Percentiles rank a stretch among this genome's conserved stretches.
Evolutionary conservation across 495 filamentous ascomycete species (phyloP).

Genomic region (Neurospora africana): DNA sequence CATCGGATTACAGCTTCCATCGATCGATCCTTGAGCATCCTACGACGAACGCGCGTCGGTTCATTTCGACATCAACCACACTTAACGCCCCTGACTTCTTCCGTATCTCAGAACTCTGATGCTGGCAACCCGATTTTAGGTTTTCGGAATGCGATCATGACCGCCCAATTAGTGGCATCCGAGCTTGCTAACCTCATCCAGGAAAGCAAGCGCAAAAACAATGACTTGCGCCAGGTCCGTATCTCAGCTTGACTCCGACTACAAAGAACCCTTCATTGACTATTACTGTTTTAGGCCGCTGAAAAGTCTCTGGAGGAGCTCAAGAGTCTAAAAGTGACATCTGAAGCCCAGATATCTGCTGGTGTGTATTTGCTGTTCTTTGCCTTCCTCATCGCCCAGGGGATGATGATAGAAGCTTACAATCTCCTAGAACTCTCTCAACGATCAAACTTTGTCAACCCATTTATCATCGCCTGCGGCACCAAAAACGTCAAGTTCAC

Average conservation of each 20-base stretch:
- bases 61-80: background rate
- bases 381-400: background rate
- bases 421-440: conserved; percentile 61
- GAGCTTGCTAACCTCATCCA: conserved; percentile 90
- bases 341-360: conserved; percentile 72
- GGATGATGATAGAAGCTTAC: conserved; percentile 3
- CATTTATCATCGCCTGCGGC: conserved; percentile 84
- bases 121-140: background rate
- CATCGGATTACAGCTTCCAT: background rate
- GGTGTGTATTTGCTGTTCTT: conserved; percentile 41
- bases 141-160: conserved; percentile 56
- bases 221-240: conserved; percentile 72
- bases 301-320: conserved; percentile 90
- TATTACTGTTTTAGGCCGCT: conserved; percentile 53
- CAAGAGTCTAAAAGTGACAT: conserved; percentile 63
- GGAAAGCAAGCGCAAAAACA: conserved; percentile 88
- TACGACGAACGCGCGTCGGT: background rate
- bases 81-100: background rate
- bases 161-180: conserved; percentile 75
- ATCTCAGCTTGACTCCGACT: background rate
- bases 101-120: background rate
- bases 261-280: conserved; percentile 13
- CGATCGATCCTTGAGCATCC: background rate
- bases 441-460: conserved; percentile 73
- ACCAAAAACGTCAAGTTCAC: conserved; percentile 84